A percentile compares a stretch with the other conserved stretches of the same genome.
Conservation (phyloP, 1,139 yeast genomes). For the Hyphopichia wangnamkhiaoensis region DNA sequence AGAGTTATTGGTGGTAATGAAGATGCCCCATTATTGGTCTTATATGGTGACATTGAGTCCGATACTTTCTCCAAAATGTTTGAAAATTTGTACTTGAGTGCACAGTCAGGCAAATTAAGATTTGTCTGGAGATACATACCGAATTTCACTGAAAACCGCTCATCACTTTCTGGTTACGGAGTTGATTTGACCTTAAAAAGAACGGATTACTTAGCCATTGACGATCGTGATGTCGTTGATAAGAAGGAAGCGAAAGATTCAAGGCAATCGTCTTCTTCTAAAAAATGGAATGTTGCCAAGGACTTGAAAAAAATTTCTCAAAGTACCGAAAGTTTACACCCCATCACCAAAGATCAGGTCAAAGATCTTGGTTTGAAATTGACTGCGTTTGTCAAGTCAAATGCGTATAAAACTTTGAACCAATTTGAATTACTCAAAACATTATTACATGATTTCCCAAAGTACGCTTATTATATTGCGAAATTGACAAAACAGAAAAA, state of each 20-base stretch:
- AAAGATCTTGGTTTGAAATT: slow-evolving; percentile 46
- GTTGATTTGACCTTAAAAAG: slow-evolving; percentile 61
- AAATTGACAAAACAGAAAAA: slow-evolving; percentile 10
- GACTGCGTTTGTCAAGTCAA: slow-evolving; percentile 41
- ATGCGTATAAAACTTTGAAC: slow-evolving; percentile 23
- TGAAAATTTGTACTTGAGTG: slow-evolving; percentile 57
- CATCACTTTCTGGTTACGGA: slow-evolving; percentile 62
- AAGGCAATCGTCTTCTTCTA: slow-evolving; percentile 9
- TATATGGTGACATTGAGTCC: slow-evolving; percentile 57
- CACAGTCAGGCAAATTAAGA: slow-evolving; percentile 64
- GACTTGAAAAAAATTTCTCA: background rate
- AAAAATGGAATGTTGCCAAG: background rate
- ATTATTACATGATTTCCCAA: slow-evolving; percentile 53
- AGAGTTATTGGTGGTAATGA: slow-evolving; percentile 53
- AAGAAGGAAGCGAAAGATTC: slow-evolving; percentile 8
- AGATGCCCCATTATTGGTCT: slow-evolving; percentile 40
- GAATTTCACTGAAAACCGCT: slow-evolving; percentile 10
- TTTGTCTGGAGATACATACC: slow-evolving; percentile 76
- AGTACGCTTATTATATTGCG: slow-evolving; percentile 37
- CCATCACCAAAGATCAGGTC: slow-evolving; percentile 29
- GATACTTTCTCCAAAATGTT: slow-evolving; percentile 58
- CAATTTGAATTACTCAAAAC: slow-evolving; percentile 34
- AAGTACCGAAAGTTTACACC: slow-evolving; percentile 15
- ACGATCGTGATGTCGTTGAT: slow-evolving; percentile 46
- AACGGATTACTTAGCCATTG: slow-evolving; percentile 64